These are phyloP conservation scores for Suhomyces prunicola DNA, from an alignment of 805 yeast species.

Conservation along the genomic window DNA sequence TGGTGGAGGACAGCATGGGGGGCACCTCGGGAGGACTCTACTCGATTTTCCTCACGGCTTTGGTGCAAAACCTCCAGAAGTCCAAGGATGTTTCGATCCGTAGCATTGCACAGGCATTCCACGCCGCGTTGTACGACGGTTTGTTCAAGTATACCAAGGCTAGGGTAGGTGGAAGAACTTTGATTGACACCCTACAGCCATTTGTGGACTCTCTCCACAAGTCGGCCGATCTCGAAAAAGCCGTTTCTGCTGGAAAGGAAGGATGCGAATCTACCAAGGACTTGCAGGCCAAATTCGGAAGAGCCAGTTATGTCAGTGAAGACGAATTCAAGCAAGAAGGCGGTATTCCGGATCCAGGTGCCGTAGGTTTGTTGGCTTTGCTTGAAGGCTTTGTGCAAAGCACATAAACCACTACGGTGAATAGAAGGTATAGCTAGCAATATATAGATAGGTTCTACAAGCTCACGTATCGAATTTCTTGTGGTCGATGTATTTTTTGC, in stretches of 20 bases:
- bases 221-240: slow-evolving; percentile 52
- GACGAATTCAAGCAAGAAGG: slow-evolving; percentile 57
- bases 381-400: slow-evolving; percentile 40
- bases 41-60: slow-evolving; percentile 78
- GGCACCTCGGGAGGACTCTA: slow-evolving; percentile 96
- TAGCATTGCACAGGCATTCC: slow-evolving; percentile 48
- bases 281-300: slow-evolving; percentile 82
- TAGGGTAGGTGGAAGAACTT: slow-evolving; percentile 81
- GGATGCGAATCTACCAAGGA: slow-evolving; percentile 78
- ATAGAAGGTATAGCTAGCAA: no score
- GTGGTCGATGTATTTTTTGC: background rate
- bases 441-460: no score
- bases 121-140: slow-evolving; percentile 60
- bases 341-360: slow-evolving; percentile 95
- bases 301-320: slow-evolving; percentile 84
- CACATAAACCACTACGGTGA: background rate
- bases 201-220: slow-evolving; percentile 62
- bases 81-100: slow-evolving; percentile 30
- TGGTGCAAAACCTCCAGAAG: slow-evolving; percentile 49
- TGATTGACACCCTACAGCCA: slow-evolving; percentile 87
- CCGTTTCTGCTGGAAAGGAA: slow-evolving; percentile 63
- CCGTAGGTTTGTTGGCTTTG: slow-evolving; percentile 73
- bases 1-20: slow-evolving; percentile 91
- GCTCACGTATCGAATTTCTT: no score
- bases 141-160: slow-evolving; percentile 86